phyloP scores from a whole-genome alignment of 2,329 filamentous ascomycete genomes.

The Sclerotinia trifoliorum region DNA sequence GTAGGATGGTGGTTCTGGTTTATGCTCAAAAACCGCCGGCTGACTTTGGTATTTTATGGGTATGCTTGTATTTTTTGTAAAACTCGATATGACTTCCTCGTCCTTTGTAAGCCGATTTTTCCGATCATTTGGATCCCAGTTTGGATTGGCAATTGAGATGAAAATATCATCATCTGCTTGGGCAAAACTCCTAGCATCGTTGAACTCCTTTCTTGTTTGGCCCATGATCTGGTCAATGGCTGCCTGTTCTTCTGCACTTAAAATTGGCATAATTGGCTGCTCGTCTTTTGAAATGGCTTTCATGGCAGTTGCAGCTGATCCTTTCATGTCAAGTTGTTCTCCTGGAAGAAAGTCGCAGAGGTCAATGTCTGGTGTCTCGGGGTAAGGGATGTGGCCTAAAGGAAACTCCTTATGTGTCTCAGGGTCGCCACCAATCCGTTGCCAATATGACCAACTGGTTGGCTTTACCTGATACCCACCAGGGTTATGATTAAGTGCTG shows the following conservation, averaged over 20 bases:
- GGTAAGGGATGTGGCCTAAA: conserved; percentile 22
- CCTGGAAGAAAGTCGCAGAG: conserved; percentile 18
- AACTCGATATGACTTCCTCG: neutral
- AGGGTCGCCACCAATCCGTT: conserved; percentile 22
- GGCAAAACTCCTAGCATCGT: conserved; percentile 8
- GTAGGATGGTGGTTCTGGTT: neutral
- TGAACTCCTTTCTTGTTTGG: conserved; percentile 9
- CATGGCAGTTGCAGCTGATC: neutral
- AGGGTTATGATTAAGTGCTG: conserved; percentile 11
- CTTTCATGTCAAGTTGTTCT: conserved; percentile 5
- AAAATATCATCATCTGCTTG: conserved; percentile 16
- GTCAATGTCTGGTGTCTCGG: conserved; percentile 6
- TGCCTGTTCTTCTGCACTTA: conserved; percentile 10
- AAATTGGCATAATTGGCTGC: conserved; percentile 5
- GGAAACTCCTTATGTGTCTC: conserved; percentile 16
- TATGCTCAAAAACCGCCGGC: neutral
- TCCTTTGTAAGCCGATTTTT: conserved; percentile 9
- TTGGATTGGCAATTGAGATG: neutral
- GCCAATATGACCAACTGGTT: conserved; percentile 22
- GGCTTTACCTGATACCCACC: conserved; percentile 14
- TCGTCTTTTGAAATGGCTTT: conserved; percentile 2
- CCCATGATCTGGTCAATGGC: neutral
- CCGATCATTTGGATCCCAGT: neutral
- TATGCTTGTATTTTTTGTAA: neutral
- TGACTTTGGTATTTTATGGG: neutral